phyloP scores from a whole-genome alignment of 176 grass and related monocot species.

The Triticum urartu region DNA sequence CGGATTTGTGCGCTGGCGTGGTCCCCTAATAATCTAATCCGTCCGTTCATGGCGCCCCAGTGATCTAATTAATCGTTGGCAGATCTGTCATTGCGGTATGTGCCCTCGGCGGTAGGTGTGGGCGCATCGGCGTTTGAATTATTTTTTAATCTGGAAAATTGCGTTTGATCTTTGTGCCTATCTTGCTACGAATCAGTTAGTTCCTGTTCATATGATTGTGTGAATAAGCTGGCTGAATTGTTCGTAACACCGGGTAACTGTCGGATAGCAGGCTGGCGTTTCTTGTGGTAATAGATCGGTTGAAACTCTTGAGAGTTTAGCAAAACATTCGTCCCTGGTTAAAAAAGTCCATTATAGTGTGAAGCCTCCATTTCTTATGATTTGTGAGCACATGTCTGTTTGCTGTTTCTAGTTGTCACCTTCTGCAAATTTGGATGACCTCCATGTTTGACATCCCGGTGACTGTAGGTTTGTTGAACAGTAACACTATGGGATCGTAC shows the following conservation, averaged over 20 bases:
- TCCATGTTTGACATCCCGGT: not conserved
- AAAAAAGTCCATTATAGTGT: not conserved
- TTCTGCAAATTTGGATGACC: not conserved
- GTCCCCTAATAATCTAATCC: not conserved
- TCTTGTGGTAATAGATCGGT: not conserved
- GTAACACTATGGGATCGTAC: conserved; percentile 62
- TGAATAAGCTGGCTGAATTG: not conserved
- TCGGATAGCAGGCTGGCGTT: not conserved
- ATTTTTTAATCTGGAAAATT: not conserved
- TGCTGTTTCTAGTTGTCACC: not conserved
- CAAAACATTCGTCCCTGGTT: not conserved
- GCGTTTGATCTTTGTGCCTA: not conserved
- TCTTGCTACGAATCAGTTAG: not conserved
- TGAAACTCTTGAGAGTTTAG: not conserved
- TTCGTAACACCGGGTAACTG: not conserved
- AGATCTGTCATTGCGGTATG: not conserved
- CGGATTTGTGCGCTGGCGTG: not conserved
- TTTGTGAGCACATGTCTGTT: not conserved
- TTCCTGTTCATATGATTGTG: not conserved
- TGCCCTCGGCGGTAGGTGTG: not conserved
- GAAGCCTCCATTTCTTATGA: not conserved
- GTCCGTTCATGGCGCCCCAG: not conserved
- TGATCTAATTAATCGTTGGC: not conserved
- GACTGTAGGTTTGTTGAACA: not conserved
- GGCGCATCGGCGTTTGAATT: not conserved